Evolutionary conservation across 129 eudicot genomes (phyloP).

Genomic region (Mikania micrantha): DNA sequence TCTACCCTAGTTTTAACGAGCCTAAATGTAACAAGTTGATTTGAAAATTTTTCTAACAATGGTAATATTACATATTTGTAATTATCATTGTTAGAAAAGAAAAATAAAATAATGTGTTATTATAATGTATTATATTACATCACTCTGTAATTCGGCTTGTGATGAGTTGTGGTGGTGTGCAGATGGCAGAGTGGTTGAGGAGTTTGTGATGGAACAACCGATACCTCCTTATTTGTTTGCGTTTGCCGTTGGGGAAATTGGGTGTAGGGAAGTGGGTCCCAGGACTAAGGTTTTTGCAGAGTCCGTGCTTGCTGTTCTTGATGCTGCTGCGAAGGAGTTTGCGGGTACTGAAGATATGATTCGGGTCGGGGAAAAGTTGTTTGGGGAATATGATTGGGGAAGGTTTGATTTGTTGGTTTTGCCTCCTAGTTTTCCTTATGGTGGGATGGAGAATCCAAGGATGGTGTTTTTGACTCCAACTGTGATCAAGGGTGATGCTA

Average conservation of each 20-base stretch:
- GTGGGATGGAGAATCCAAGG: slow-evolving; percentile 99
- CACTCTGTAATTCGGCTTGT: slow-evolving; percentile 45
- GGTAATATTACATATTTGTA: no score
- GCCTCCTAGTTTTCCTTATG: slow-evolving; percentile 97
- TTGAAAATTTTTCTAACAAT: no score
- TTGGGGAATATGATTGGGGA: slow-evolving; percentile 95
- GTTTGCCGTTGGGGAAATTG: slow-evolving; percentile 90
- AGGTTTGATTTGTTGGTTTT: slow-evolving; percentile 89
- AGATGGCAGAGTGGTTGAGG: slow-evolving; percentile 90
- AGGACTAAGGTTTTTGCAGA: slow-evolving; percentile 85
- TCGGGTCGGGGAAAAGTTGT: slow-evolving; percentile 80
- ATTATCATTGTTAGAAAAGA: no score
- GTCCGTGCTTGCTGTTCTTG: slow-evolving; percentile 51
- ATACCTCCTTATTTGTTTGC: slow-evolving; percentile 87
- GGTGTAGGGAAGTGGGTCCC: slow-evolving; percentile 85
- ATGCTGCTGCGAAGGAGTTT: slow-evolving; percentile 84
- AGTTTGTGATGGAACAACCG: slow-evolving; percentile 94
- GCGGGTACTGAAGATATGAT: slow-evolving; percentile 93
- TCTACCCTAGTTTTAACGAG: no score
- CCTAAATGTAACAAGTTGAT: no score
- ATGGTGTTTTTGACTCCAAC: slow-evolving; percentile 96
- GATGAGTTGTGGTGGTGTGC: slow-evolving; percentile 84
- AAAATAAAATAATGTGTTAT: no score
- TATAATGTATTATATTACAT: no score
- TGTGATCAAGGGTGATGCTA: slow-evolving; percentile 90